These are phyloP conservation scores for Phlebiopsis flavidoalba DNA, from an alignment of 768 basidiomycete genomes.

Conservation along the genomic window DNA sequence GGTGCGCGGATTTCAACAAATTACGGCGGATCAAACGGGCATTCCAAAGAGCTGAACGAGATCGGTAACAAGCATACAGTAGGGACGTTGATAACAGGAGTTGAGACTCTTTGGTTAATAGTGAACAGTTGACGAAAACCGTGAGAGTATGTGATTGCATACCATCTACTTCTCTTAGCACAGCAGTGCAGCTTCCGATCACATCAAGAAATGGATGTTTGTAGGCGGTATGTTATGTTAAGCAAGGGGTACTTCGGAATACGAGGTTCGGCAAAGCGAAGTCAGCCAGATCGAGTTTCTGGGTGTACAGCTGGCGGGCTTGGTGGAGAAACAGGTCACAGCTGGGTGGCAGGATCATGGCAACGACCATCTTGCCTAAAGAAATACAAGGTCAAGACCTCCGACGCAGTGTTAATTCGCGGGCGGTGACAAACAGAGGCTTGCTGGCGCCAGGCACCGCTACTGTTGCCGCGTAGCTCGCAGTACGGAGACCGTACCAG, in stretches of 20 bases:
- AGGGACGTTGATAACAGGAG: background rate
- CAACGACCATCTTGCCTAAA: background rate
- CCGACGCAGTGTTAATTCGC: background rate
- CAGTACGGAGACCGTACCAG: background rate
- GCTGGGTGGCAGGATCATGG: background rate
- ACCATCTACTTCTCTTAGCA: too few species aligned
- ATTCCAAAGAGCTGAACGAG: background rate
- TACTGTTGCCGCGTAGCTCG: background rate
- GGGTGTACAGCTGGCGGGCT: too few species aligned
- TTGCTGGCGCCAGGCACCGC: background rate
- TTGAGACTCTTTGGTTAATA: background rate
- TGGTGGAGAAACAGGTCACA: too few species aligned
- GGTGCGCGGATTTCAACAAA: background rate
- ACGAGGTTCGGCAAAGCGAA: too few species aligned
- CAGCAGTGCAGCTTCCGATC: too few species aligned
- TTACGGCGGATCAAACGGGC: background rate
- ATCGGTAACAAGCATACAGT: background rate
- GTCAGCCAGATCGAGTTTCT: too few species aligned
- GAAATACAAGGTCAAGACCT: background rate
- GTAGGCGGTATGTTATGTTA: too few species aligned
- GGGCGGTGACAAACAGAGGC: background rate
- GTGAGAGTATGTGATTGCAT: background rate
- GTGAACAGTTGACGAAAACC: background rate
- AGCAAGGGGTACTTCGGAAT: too few species aligned
- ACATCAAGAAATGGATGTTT: too few species aligned